A percentile compares a stretch with the other conserved stretches of the same genome.
These are phyloP conservation scores for Globisporangium emineosum DNA, from an alignment of 352 stramenopile species.

Conservation along the genomic window DNA sequence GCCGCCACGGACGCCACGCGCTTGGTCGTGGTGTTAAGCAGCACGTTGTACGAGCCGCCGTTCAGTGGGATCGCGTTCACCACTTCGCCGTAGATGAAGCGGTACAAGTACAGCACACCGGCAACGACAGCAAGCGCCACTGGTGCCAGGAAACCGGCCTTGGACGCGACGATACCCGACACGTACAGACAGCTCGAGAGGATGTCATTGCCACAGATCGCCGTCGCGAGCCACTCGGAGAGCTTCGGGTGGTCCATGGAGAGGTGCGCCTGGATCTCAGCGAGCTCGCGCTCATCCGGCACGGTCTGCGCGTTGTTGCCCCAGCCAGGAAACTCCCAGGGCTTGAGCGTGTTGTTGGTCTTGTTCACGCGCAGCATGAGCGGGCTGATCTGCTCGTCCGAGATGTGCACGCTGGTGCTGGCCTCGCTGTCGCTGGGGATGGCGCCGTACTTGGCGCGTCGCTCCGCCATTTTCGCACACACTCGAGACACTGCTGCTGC, in stretches of 20 bases:
- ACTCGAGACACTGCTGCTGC: constrained; percentile 12
- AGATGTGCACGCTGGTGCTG: constrained; percentile 27
- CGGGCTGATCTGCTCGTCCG: constrained; percentile 54
- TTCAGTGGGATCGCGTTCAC: constrained; percentile 93
- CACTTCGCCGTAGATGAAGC: constrained; percentile 95
- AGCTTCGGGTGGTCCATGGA: constrained; percentile 82
- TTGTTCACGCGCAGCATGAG: constrained; percentile 78
- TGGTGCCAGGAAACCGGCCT: constrained; percentile 89
- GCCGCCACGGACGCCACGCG: constrained; percentile 90
- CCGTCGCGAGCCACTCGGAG: constrained; percentile 91
- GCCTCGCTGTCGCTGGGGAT: constrained; percentile 42
- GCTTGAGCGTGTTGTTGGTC: constrained; percentile 60
- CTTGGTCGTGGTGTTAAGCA: constrained; percentile 95
- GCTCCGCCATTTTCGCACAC: constrained; percentile 33
- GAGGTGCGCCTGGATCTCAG: constrained; percentile 72
- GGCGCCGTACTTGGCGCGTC: constrained; percentile 47
- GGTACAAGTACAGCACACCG: constrained; percentile 84
- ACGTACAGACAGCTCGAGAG: constrained; percentile 92
- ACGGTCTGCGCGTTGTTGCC: constrained; percentile 59
- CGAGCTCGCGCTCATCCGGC: constrained; percentile 60
- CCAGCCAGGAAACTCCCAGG: constrained; percentile 87
- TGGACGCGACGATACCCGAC: constrained; percentile 79
- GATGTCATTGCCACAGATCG: constrained; percentile 96
- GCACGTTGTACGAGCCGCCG: constrained; percentile 94
- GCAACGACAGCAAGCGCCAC: constrained; percentile 89